Evolutionary conservation across 306 rosid genomes (phyloP), one percentile per base, ranked within the genome.

Genomic region (Dryas drummondii): DNA sequence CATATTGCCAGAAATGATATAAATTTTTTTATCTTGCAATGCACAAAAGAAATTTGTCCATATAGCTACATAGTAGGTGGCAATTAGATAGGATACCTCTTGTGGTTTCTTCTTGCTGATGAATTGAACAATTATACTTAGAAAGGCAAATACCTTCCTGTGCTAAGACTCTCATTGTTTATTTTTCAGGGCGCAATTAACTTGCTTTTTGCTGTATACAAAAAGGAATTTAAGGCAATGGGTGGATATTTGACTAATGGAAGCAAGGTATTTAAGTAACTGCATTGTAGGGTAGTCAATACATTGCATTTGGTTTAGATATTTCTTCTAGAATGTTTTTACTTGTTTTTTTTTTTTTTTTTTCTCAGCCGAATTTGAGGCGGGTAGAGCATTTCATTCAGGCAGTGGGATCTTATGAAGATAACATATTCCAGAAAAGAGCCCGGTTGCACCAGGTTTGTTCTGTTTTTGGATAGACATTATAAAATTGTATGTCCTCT

Each of bases 201-300:
- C 85, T 78, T 96, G 91, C 89, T 96, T 53, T 65, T 96, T 66
- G 87, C 99, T 6, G 97, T 96, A 17, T 96, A 96, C 88, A 96
- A 92, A 88, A 96, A 89, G 78, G 98, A 96, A 75, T 85, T 92
- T 49, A 82, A 52, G 81, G 59, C 77, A 26, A 1, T 92, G 77
- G 98, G 98, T 53, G 99, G 98, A 71, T 96, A 96, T 86, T 81
- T 96, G 85, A 92, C 99, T 14, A 79, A 92, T 75, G 97, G 84
- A 74, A 86, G 97, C 84, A 84, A 86, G 99, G 99, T 96, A 88
- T 16, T 54, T 63, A 54, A 68, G 27, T 27, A n/a, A 47, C 56
- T 27, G 61, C 11, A 27, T 0, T 76, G 17, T 0, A 61, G 68
- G 32, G 51, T 68, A 52, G 55, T 22, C 19, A 17, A 59, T 32